Conservation (phyloP, 768 basidiomycete genomes). For the Fomitopsis serialis region DNA sequence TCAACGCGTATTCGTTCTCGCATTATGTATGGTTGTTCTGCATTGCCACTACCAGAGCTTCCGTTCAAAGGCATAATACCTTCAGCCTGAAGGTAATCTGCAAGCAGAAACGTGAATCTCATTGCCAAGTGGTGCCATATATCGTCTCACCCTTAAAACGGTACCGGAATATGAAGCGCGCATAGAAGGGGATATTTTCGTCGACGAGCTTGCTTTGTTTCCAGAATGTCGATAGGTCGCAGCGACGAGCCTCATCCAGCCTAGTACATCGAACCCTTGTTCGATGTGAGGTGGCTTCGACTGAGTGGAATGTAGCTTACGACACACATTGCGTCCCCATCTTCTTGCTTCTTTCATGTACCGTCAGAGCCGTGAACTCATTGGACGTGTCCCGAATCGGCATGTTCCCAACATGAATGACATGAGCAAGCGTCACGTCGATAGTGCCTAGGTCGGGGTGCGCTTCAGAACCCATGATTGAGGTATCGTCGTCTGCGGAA, state of each 20-base stretch:
- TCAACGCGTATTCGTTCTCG: not conserved
- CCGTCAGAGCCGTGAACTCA: not conserved
- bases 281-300: not conserved
- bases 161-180: constrained; percentile 7
- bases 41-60: not conserved
- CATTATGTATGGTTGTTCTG: too few species aligned
- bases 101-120: not conserved
- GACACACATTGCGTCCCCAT: constrained; percentile 10
- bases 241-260: constrained; percentile 2
- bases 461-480: not conserved
- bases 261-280: not conserved
- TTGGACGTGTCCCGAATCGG: not conserved
- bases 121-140: too few species aligned
- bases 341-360: constrained; percentile 13
- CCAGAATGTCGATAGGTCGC: not conserved
- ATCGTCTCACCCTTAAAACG: constrained; percentile 4
- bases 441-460: constrained; percentile 5
- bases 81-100: constrained; percentile 13
- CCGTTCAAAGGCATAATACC: constrained; percentile 4
- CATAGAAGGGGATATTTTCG: constrained; percentile 2
- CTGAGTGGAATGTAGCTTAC: constrained; percentile 1
- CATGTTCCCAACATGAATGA: not conserved
- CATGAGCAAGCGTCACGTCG: not conserved
- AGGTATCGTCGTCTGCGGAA: constrained; percentile 4
- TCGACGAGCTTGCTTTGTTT: not conserved